Conservation (phyloP, 148 eudicot species). For the Suaeda aralocaspica region DNA sequence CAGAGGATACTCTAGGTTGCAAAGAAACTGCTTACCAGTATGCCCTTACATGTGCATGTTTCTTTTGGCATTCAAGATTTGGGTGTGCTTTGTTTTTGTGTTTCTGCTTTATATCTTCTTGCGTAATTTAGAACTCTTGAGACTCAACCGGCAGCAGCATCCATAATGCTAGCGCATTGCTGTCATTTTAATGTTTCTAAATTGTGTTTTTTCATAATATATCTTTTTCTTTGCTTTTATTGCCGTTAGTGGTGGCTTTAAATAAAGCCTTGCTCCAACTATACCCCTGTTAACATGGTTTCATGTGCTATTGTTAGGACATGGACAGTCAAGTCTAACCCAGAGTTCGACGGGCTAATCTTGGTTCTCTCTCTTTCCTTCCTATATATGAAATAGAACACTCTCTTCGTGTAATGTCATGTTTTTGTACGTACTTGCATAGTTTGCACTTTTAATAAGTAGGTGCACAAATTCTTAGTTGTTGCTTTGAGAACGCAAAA, state of each 20-base stretch:
- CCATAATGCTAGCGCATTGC: background rate
- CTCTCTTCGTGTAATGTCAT: background rate
- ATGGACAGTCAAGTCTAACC: slow-evolving; percentile 88
- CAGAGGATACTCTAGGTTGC: background rate
- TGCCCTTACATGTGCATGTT: background rate
- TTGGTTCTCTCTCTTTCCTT: slow-evolving; percentile 63
- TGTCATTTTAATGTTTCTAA: background rate
- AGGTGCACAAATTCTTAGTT: background rate
- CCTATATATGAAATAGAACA: slow-evolving; percentile 7
- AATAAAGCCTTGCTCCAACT: background rate
- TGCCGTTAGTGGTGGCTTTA: slow-evolving; percentile 10
- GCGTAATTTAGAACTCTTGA: background rate
- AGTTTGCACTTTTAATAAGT: background rate
- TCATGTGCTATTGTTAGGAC: slow-evolving; percentile 58
- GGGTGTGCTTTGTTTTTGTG: background rate
- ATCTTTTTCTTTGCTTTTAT: background rate
- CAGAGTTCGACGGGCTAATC: slow-evolving; percentile 75
- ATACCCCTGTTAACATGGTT: slow-evolving; percentile 15
- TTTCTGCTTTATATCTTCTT: slow-evolving; percentile 8
- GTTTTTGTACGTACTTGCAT: slow-evolving; percentile 1
- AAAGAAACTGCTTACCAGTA: background rate
- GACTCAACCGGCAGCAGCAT: background rate
- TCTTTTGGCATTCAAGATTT: background rate
- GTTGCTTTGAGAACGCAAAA: no score
- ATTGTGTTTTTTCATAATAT: background rate